phyloP scores from a whole-genome alignment of 768 basidiomycete species.

The Gymnopilus junonius region DNA sequence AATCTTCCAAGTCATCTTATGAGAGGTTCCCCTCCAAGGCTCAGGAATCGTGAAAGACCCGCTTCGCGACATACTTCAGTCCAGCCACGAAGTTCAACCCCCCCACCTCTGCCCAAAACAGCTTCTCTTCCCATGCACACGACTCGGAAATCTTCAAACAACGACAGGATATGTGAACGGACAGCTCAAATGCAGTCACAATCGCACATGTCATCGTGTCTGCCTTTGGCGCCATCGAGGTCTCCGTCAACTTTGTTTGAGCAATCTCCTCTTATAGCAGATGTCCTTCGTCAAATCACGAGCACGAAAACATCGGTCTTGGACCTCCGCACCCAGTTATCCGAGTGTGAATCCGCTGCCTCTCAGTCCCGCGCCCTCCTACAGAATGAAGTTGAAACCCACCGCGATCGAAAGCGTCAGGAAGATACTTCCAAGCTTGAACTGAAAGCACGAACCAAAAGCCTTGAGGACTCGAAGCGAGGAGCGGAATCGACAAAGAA shows the following conservation, averaged over 20 bases:
- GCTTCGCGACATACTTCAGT: constrained; percentile 40
- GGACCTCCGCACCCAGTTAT: constrained; percentile 73
- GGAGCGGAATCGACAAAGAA: constrained; percentile 77
- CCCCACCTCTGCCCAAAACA: constrained; percentile 85
- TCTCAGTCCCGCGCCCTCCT: constrained; percentile 65
- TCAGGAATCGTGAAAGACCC: constrained; percentile 63
- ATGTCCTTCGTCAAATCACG: constrained; percentile 77
- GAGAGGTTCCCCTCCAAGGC: constrained; percentile 57
- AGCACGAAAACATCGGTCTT: constrained; percentile 60
- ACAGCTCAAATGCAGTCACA: constrained; percentile 25
- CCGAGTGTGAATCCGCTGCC: constrained; percentile 60
- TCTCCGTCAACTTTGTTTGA: constrained; percentile 55
- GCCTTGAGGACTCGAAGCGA: constrained; percentile 86
- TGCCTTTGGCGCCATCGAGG: constrained; percentile 36
- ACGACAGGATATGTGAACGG: constrained; percentile 34
- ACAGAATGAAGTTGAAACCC: constrained; percentile 74
- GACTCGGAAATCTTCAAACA: constrained; percentile 43
- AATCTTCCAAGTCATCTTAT: constrained; percentile 45
- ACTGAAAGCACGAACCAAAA: constrained; percentile 81
- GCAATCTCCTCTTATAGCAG: constrained; percentile 71
- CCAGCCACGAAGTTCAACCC: constrained; percentile 68
- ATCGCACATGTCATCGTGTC: constrained; percentile 32
- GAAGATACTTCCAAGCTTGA: constrained; percentile 84
- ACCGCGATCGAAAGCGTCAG: constrained; percentile 75
- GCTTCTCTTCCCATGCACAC: constrained; percentile 79